Evolutionary conservation across 495 filamentous ascomycete genomes (phyloP), one percentile per base, ranked within the genome.

Genomic region (Pyronema omphalodes): DNA sequence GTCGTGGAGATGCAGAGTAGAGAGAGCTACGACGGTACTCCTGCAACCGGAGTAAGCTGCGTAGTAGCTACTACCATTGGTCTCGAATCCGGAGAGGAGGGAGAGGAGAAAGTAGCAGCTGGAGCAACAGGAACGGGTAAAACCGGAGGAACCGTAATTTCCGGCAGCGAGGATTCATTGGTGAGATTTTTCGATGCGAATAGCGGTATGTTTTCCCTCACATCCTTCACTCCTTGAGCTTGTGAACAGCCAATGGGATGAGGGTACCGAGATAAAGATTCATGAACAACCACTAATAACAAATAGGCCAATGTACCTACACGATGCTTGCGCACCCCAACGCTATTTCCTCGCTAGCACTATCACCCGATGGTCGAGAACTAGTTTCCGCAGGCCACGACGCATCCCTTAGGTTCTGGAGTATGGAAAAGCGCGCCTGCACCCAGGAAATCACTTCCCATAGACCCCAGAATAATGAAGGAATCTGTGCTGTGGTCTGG

Each of bases 151-250:
- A 81, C 89, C 39, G 80, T 98, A 37, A 93, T 96, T 58, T 91
- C 81, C 48, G 91, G 91, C 58, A 88, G 96, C 65, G 91, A 98
- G 67, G 91, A 98, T 70, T 78, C 81, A 59, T 94, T 84, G 63
- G 88, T 98, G 57, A 74, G 91, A 58, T 93, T 98, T 73, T 98
- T 93, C 61, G 91, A 98, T 73, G 91, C 91, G 18, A 96, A 96
- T 64, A 94, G 85, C 69, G 91, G 91, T 96, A 79, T 67, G 86
- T 80, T 29, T 29, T 5, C 23, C 5, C 1, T 29, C 23, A 29
- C 23, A 2, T 29, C 23, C 5, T 29, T 29, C 5, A 29, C 5
- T 5, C 23, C 23, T 29, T 29, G 5, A 29, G 23, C 23, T 1
- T 46, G n/a, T 34, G 8, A 8, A 37, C 39, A 37, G 7, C 17